phyloP scores from a whole-genome alignment of 495 filamentous ascomycete genomes.

The Rostrohypoxylon terebratum region DNA sequence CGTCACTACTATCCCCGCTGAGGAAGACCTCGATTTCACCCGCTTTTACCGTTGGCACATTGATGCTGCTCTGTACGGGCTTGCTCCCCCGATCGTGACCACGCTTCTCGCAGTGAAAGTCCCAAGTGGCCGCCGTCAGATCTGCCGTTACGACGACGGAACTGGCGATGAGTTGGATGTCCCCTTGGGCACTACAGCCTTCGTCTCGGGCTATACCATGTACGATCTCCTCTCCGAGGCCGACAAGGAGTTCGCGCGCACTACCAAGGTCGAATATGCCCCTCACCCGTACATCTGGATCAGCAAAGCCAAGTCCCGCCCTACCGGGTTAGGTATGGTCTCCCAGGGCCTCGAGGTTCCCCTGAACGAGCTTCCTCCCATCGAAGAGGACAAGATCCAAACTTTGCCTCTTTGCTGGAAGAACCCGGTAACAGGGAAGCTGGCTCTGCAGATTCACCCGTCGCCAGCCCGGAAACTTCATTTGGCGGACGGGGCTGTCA shows the following conservation, averaged over 20 bases:
- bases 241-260: conserved; percentile 73
- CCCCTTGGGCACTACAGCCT: conserved; percentile 80
- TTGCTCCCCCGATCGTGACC: conserved; percentile 76
- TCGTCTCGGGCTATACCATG: conserved; percentile 74
- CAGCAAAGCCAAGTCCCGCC: conserved; percentile 69
- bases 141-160: conserved; percentile 76
- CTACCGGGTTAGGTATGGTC: conserved; percentile 74
- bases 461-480: conserved; percentile 74
- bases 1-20: conserved; percentile 68
- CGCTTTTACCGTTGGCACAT: conserved; percentile 85
- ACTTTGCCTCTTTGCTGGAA: conserved; percentile 78
- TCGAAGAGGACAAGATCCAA: conserved; percentile 74
- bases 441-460: conserved; percentile 78
- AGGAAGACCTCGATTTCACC: conserved; percentile 73
- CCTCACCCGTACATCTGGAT: conserved; percentile 86
- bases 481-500: conserved; percentile 68
- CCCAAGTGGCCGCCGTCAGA: conserved; percentile 71
- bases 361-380: conserved; percentile 66
- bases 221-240: conserved; percentile 69
- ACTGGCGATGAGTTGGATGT: conserved; percentile 74
- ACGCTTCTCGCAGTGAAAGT: conserved; percentile 75
- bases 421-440: conserved; percentile 73
- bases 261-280: conserved; percentile 76
- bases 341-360: conserved; percentile 70
- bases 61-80: conserved; percentile 78